phyloP scores from a whole-genome alignment of 345 rosid species.

The Hirschfeldia incana region DNA sequence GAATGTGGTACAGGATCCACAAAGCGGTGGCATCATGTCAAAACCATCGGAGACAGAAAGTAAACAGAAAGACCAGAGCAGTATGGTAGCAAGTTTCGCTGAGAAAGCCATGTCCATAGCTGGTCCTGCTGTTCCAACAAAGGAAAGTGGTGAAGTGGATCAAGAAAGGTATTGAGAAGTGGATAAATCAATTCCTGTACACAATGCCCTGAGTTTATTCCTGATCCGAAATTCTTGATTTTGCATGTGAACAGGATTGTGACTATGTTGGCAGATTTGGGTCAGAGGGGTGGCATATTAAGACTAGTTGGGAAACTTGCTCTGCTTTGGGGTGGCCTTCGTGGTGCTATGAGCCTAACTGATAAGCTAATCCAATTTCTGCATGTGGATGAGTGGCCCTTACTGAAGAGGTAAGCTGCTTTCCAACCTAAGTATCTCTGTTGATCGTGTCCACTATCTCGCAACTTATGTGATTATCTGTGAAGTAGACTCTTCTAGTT shows the following conservation, averaged over 20 bases:
- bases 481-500: neutral
- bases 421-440: slow-evolving; percentile 16
- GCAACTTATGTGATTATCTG: neutral
- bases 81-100: slow-evolving; percentile 73
- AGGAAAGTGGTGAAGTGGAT: slow-evolving; percentile 89
- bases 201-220: slow-evolving; percentile 14
- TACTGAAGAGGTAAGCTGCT: slow-evolving; percentile 67
- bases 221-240: slow-evolving; percentile 17
- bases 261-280: slow-evolving; percentile 78
- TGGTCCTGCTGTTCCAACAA: slow-evolving; percentile 93
- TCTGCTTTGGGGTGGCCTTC: slow-evolving; percentile 99
- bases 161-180: slow-evolving; percentile 67
- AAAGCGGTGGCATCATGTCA: slow-evolving; percentile 35
- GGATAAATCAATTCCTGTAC: slow-evolving; percentile 5
- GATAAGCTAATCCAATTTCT: slow-evolving; percentile 74
- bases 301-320: slow-evolving; percentile 89
- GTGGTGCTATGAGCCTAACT: slow-evolving; percentile 94
- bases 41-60: slow-evolving; percentile 44
- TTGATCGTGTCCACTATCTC: neutral
- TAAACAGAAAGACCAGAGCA: slow-evolving; percentile 46
- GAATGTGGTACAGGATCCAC: slow-evolving; percentile 41
- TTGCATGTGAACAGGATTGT: slow-evolving; percentile 64
- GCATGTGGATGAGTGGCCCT: slow-evolving; percentile 75
- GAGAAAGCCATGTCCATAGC: slow-evolving; percentile 97
- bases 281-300: slow-evolving; percentile 92